phyloP scores from a whole-genome alignment of 148 eudicot genomes.

The Amaranthus cruentus region DNA sequence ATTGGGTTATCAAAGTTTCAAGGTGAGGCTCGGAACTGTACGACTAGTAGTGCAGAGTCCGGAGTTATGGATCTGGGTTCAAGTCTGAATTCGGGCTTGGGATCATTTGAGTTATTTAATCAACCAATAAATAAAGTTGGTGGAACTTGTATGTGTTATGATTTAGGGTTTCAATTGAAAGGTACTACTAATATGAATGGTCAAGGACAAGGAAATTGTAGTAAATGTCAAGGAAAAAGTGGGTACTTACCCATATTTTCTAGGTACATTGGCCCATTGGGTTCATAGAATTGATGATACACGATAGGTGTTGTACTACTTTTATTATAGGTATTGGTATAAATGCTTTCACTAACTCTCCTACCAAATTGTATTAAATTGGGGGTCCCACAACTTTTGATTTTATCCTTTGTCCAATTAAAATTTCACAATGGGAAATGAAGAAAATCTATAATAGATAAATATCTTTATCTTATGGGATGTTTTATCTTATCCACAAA shows the following conservation, averaged over 20 bases:
- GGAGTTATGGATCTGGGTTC: constrained; percentile 15
- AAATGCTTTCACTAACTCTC: constrained; percentile 13
- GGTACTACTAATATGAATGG: not conserved
- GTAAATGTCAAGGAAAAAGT: constrained; percentile 34
- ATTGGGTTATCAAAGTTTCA: constrained; percentile 51
- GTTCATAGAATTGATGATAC: constrained; percentile 8
- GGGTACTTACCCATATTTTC: constrained; percentile 15
- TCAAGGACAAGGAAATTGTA: constrained; percentile 33
- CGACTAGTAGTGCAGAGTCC: constrained; percentile 26
- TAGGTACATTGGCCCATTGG: constrained; percentile 27
- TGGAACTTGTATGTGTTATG: constrained; percentile 38
- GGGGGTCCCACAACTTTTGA: constrained; percentile 16
- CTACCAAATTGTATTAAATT: constrained; percentile 26
- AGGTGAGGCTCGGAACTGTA: constrained; percentile 13
- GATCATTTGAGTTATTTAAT: constrained; percentile 6
- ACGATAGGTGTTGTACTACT: not conserved
- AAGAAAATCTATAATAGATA: not conserved
- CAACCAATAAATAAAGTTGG: not conserved
- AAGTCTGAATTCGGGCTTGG: constrained; percentile 8
- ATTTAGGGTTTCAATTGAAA: constrained; percentile 34
- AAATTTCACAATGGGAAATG: not conserved
- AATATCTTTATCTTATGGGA: not conserved
- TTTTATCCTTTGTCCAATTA: constrained; percentile 5
- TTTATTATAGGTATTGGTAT: constrained; percentile 17
- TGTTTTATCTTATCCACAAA: not conserved